Conservation (phyloP, 2,329 filamentous ascomycete species). For the Colletotrichum sp. region DNA sequence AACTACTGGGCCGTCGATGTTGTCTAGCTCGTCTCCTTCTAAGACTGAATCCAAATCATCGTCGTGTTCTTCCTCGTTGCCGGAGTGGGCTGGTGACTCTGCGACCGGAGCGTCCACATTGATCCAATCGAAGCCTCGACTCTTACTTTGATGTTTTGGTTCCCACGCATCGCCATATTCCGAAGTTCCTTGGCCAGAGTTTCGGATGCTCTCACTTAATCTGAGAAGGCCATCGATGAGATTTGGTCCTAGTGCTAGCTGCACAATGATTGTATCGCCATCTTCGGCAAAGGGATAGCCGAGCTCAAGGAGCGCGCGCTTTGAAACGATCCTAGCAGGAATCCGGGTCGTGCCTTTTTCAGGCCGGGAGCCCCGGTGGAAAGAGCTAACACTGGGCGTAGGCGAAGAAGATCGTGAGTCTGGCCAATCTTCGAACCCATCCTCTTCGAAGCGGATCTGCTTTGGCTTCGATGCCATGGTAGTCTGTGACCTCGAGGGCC, state of each 20-base stretch:
- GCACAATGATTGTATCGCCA: conserved; percentile 80
- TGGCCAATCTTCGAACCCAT: neutral
- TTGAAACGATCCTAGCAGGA: conserved; percentile 79
- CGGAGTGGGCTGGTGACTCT: neutral
- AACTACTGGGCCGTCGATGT: neutral
- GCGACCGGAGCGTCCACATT: neutral
- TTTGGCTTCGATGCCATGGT: neutral
- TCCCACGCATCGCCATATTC: neutral
- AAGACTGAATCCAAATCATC: neutral
- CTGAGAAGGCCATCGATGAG: conserved; percentile 91
- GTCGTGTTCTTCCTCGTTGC: neutral
- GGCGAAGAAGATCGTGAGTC: neutral
- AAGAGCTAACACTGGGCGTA: neutral
- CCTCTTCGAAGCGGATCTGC: neutral
- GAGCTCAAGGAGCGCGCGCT: conserved; percentile 80
- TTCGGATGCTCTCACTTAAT: conserved; percentile 63
- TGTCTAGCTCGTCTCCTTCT: neutral
- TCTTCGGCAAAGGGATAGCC: conserved; percentile 88
- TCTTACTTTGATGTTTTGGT: neutral
- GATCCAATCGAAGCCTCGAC: neutral
- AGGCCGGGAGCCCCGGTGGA: conserved; percentile 39
- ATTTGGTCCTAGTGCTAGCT: conserved; percentile 82
- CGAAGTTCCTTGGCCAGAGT: neutral
- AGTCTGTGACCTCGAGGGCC: neutral
- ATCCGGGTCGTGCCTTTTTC: conserved; percentile 91